Base-by-base conservation (phyloP, 768 basidiomycete species). In the Leccinum incarnatum region DNA sequence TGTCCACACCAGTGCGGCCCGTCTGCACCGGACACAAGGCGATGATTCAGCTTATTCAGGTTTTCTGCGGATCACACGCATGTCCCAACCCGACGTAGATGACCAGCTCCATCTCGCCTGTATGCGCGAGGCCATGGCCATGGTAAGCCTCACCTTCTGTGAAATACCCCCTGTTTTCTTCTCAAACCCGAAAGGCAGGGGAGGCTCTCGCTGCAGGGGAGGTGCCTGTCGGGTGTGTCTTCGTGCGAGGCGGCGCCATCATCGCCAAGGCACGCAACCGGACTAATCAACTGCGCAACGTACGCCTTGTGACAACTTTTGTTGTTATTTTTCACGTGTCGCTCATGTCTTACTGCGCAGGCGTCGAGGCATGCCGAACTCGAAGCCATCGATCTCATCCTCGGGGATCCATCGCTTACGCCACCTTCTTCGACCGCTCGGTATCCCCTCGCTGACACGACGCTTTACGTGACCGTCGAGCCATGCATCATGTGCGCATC, bases 401-500 rank as follows among this genome's bases (percentile, higher is more conserved):
- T 98, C 12, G 77, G 85, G 0, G 81, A 88, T 69, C 74, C 75
- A 54, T 54, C 67, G 15, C 80, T 89, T 62, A 88, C 89, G 8
- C 82, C 84, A 23, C 67, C 72, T 34, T 51, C 62, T 4, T 55
- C 58, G 19, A 60, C 71, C n/a, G 53, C 73, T 0, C 67, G 72
- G 47, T 84, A 91, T 58, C 91, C 92, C 5, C 81, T 99, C 17
- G 79, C 81, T 1, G 79, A 83, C 10, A 95, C 93, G 21, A 91
- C 85, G 2, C 84, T 98, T 29, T 99, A 98, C 72, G 97, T 98
- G 53, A 99, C 97, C 5, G 97, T 99, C 54, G 96, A 99, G 74
- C 97, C 96, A 0, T 99, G 97, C 74, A 94, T 98, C 72, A 98
- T 98, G 97, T 99, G 97, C 64, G 93, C 95, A 12, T 94, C 93